Evolutionary conservation across 768 basidiomycete genomes (phyloP).

Genomic region (Strobilomyces dryophilus): DNA sequence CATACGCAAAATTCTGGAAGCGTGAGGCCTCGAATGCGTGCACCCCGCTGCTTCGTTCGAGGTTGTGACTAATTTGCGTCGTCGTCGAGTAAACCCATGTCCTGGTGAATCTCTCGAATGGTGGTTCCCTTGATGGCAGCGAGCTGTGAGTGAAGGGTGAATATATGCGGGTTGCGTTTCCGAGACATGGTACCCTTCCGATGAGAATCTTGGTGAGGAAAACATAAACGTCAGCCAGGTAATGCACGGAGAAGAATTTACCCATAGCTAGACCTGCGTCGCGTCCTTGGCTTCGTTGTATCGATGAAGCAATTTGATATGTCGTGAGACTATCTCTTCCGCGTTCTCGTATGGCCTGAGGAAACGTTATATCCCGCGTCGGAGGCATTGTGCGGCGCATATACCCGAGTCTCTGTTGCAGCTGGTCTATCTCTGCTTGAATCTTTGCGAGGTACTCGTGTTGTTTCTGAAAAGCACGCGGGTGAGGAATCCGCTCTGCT

Average conservation of each 20-base stretch:
- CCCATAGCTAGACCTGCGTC: constrained; percentile 55
- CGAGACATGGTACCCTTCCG: constrained; percentile 53
- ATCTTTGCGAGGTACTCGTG: constrained; percentile 45
- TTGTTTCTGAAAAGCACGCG: constrained; percentile 39
- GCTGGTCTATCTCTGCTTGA: constrained; percentile 43
- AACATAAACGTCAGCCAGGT: constrained; percentile 1
- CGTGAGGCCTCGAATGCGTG: background rate
- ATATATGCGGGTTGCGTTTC: constrained; percentile 4
- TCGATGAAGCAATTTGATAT: constrained; percentile 67
- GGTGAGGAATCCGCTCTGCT: background rate
- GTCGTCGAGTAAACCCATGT: constrained; percentile 56
- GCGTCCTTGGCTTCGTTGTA: constrained; percentile 87
- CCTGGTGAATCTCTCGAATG: constrained; percentile 68
- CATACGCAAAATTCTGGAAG: background rate
- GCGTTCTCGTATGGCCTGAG: constrained; percentile 44
- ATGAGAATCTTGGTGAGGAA: constrained; percentile 57
- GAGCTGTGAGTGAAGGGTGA: constrained; percentile 44
- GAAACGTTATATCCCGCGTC: background rate
- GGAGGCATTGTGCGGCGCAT: background rate
- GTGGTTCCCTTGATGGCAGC: constrained; percentile 67
- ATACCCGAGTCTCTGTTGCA: constrained; percentile 48
- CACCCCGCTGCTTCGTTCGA: background rate
- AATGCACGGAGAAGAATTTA: background rate
- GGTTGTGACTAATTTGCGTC: constrained; percentile 39
- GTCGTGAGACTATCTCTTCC: constrained; percentile 55